These are phyloP conservation scores for Peronosclerospora sorghi DNA, from an alignment of 352 stramenopile genomes.

Conservation along the genomic window DNA sequence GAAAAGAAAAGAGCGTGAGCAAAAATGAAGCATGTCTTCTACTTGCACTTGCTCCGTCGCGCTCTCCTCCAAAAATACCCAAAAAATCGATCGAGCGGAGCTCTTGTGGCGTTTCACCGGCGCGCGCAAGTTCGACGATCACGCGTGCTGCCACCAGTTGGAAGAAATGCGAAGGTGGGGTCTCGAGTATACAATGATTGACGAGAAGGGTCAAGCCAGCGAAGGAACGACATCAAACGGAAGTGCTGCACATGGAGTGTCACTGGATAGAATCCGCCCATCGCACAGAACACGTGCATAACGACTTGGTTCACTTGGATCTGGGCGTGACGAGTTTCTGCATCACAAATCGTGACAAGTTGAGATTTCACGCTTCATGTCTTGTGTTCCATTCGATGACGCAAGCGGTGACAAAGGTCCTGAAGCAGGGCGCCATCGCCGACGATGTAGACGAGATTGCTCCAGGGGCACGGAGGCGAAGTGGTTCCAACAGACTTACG, in stretches of 20 bases:
- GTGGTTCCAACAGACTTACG: neutral
- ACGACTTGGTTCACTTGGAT: constrained; percentile 75
- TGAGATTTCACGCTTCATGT: constrained; percentile 78
- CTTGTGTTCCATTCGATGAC: constrained; percentile 32
- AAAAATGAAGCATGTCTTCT: constrained; percentile 2
- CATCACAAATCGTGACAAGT: constrained; percentile 76
- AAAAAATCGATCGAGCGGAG: too few relatives aligned
- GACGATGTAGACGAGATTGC: constrained; percentile 65
- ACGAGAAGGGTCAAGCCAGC: constrained; percentile 64
- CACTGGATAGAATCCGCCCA: constrained; percentile 68
- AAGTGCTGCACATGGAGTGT: constrained; percentile 84
- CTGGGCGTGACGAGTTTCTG: constrained; percentile 69
- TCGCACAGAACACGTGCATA: constrained; percentile 70
- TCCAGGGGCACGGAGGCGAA: constrained; percentile 9
- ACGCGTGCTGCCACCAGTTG: constrained; percentile 40
- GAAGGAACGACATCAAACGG: constrained; percentile 77
- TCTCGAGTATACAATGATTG: constrained; percentile 84
- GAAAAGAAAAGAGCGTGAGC: constrained; percentile 30
- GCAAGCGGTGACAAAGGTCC: constrained; percentile 15
- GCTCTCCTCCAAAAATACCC: constrained; percentile 1
- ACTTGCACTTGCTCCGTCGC: constrained; percentile 16
- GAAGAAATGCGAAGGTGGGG: constrained; percentile 82
- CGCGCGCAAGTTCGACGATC: constrained; percentile 28
- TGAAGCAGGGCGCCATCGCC: constrained; percentile 62
- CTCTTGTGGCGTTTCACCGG: constrained; percentile 36